Base-by-base conservation (phyloP, 441 rosid genomes). In the Melastoma candidum region DNA sequence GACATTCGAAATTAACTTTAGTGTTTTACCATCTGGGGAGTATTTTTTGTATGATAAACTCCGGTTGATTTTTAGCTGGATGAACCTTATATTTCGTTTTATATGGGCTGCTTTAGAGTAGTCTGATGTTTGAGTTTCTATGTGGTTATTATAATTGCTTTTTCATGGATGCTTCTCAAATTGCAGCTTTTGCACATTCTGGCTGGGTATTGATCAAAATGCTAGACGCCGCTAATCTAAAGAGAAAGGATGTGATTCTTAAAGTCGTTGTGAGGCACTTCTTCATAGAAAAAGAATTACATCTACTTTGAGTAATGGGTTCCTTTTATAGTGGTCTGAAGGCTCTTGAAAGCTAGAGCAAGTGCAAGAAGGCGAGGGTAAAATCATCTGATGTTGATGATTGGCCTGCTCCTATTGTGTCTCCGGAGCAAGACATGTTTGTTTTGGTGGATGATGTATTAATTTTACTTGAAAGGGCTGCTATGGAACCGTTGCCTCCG, bases 231-330 rank as follows among this genome's bases (percentile, higher is more conserved):
- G 67, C 60, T 81, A 87, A 96, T 87, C 87, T 51, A 71, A 74
- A 69, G 98, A 90, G 80, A 87, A 83, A 74, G 61, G 88, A 87
- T 56, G 81, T 67, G 54, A 77, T 90, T 66, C 76, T 87, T 62
- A 90, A 85, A 80, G 82, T 80, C 68, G 85, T 83, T 61, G 93
- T 82, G 47, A 93, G 86, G 49, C 90, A 89, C 68, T 83, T 86
- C 74, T 87, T 90, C 68, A 74, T 83, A 61, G 97, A 93, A 72
- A 90, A 93, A 77, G 98, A 90, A 80, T 90, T 57, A 76, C 95
- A 44, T 90, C 98, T 54, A 87, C 98, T 57, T 80, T 87, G 87
- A 17, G 96, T 87, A 36, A 87, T 87, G 98, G 98, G 89, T 78
- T 89, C 95, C 80, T 74, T 87, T 69, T 79, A 92, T 63, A 88